Evolutionary conservation across 768 basidiomycete species (phyloP).

Genomic region (Termitomyces sp.): DNA sequence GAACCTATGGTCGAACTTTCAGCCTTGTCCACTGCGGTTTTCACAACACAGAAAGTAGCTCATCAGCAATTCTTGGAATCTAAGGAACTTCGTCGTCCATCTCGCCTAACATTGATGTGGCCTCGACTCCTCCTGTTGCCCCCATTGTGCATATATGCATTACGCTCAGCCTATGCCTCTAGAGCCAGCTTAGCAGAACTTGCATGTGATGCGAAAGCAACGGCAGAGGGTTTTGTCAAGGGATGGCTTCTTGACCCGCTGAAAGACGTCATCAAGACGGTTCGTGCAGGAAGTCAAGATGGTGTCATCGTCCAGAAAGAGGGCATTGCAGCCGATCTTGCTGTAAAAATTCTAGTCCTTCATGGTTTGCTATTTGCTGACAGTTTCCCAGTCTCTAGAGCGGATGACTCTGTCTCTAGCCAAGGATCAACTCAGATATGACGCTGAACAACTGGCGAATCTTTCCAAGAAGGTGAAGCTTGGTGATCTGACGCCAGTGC

Average conservation of each 20-base stretch:
- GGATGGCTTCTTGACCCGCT: constrained; percentile 88
- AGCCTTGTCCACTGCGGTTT: constrained; percentile 22
- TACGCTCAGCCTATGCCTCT: constrained; percentile 49
- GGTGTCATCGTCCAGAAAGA: constrained; percentile 73
- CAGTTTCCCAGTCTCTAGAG: constrained; percentile 65
- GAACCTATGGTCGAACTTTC: constrained; percentile 10
- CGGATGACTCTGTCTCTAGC: constrained; percentile 88
- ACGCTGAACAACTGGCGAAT: constrained; percentile 52
- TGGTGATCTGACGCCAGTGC: constrained; percentile 84
- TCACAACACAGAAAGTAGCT: constrained; percentile 23
- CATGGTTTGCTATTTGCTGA: background rate
- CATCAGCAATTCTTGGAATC: constrained; percentile 21
- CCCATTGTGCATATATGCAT: constrained; percentile 49
- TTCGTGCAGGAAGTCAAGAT: constrained; percentile 74
- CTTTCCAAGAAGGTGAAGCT: constrained; percentile 61
- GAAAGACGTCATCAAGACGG: constrained; percentile 74
- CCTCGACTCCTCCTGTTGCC: constrained; percentile 77
- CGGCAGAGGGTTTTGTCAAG: constrained; percentile 63
- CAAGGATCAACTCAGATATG: constrained; percentile 69
- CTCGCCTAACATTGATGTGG: constrained; percentile 68
- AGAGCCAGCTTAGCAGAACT: constrained; percentile 52
- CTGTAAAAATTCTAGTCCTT: constrained; percentile 41
- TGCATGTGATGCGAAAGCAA: constrained; percentile 56
- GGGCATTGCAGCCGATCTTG: constrained; percentile 79
- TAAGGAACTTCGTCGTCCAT: constrained; percentile 56